Evolutionary conservation across 108 stramenopile species (phyloP).

Genomic region (Cyclotella distinguenda): DNA sequence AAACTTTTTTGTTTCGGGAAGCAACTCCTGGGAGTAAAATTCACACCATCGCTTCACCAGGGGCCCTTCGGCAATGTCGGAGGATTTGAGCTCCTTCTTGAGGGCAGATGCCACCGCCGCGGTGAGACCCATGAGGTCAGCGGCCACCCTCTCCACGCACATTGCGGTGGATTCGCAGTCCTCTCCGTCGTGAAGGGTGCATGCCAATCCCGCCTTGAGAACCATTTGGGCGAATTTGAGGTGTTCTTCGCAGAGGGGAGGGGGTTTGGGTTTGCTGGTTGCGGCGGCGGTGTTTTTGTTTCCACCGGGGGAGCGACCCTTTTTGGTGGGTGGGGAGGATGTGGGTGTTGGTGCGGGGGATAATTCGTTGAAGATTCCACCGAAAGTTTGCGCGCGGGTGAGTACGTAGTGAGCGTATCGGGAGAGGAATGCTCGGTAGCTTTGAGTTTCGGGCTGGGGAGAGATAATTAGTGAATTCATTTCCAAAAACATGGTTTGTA

Average conservation of each 20-base stretch:
- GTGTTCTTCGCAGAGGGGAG: slow-evolving; percentile 72
- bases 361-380: slow-evolving; percentile 86
- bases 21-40: slow-evolving; percentile 78
- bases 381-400: slow-evolving; percentile 86
- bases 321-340: slow-evolving; percentile 23
- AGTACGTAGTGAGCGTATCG: slow-evolving; percentile 90
- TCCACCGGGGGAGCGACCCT: slow-evolving; percentile 25
- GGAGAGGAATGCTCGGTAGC: slow-evolving; percentile 76
- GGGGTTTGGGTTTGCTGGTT: slow-evolving; percentile 50
- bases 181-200: slow-evolving; percentile 82
- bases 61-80: slow-evolving; percentile 54
- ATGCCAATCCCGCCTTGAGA: slow-evolving; percentile 83
- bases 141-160: slow-evolving; percentile 84
- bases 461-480: not conserved
- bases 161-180: slow-evolving; percentile 87
- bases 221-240: slow-evolving; percentile 80
- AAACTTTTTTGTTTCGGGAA: slow-evolving; percentile 81
- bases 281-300: slow-evolving; percentile 42
- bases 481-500: not conserved
- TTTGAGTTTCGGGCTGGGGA: slow-evolving; percentile 58
- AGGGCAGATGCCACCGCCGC: slow-evolving; percentile 74
- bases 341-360: slow-evolving; percentile 32
- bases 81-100: slow-evolving; percentile 66
- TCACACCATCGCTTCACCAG: slow-evolving; percentile 82
- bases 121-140: slow-evolving; percentile 80